Conservation (phyloP, 2,329 filamentous ascomycete genomes). For the Phoma herbarum region DNA sequence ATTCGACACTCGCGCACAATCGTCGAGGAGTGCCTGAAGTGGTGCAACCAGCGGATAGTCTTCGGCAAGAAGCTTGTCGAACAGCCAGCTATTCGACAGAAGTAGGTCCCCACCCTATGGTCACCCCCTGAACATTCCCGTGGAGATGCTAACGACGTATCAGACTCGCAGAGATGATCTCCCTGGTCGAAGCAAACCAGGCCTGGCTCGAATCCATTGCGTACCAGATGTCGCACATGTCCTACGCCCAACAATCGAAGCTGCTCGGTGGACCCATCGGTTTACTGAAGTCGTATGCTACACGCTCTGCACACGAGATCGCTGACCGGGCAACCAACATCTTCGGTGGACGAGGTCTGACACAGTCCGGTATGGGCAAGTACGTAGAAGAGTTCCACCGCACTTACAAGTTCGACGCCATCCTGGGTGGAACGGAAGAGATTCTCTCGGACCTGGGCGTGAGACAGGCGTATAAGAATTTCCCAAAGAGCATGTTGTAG, state of each 20-base stretch:
- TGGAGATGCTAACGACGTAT: conserved; percentile 1
- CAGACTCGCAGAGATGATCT: conserved; percentile 85
- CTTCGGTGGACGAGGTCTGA: conserved; percentile 82
- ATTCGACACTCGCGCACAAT: conserved; percentile 72
- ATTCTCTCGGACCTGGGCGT: conserved; percentile 83
- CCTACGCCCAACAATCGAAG: conserved; percentile 77
- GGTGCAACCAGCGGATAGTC: conserved; percentile 85
- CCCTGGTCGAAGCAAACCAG: conserved; percentile 81
- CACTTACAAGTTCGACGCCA: conserved; percentile 76
- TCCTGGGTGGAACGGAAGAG: conserved; percentile 82
- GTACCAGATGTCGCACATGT: conserved; percentile 89
- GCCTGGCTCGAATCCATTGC: conserved; percentile 86
- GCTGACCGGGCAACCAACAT: conserved; percentile 87
- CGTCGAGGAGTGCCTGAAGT: conserved; percentile 86
- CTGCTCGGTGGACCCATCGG: conserved; percentile 83
- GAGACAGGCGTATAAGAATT: conserved; percentile 81
- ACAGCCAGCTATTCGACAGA: conserved; percentile 82
- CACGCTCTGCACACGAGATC: conserved; percentile 80
- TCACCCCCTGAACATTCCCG: neutral
- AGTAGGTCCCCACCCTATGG: conserved; percentile 60
- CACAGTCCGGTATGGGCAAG: conserved; percentile 82
- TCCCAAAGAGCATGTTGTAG: conserved; percentile 85
- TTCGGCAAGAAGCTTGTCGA: conserved; percentile 84
- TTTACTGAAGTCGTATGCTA: conserved; percentile 80
- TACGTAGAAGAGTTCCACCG: conserved; percentile 86